Base-by-base conservation (phyloP, 192 early-diverging fungal genomes). In the Entrophospora sp. region DNA sequence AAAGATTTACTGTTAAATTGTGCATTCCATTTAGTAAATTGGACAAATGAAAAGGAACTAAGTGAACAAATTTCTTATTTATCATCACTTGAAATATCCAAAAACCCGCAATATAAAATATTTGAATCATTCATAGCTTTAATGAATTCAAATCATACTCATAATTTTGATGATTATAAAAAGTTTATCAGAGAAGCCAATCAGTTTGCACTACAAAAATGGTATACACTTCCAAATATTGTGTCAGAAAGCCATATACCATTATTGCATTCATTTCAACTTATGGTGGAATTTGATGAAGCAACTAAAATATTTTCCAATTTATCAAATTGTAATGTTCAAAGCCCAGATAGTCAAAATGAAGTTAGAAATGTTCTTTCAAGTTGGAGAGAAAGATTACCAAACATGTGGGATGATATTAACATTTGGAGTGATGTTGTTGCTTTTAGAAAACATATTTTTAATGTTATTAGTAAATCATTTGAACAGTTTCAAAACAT, bases 361-460 rank as follows among this genome's bases (percentile, higher is more conserved):
- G 95, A 97, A 46, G 74, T 98, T 27, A 97, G 97, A 69, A 86
- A 85, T 32, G 85, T 89, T 20, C 73, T 99, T 20, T 82, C 87
- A 57, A 98, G 92, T 4, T 99, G 97, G 97, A 78, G 96, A 64
- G 97, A 99, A 66, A 83, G 97, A 13, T 76, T 98, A 42, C 97
- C 97, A 12, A 98, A 96, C 71, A 79, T 81, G 37, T 96, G 93
- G 91, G 96, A 98, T 68, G 93, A 96, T 67, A 98, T 99, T 72
- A 90, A 90, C 59, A 79, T 99, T 7, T 99, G 97, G 97, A 95
- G 92, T 67, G 92, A 97, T 64, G 69, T 98, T 46, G 92, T 99
- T 5, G 90, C 94, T 9, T 99, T 96, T 96, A 81, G 97, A 30
- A 94, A 96, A 73, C 96, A 98, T 60, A 88, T 97, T 10, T 99